Percentiles rank a stretch among this genome's conserved stretches.
Conservation (phyloP, 768 basidiomycete species). For the Pleurotus djamor region DNA sequence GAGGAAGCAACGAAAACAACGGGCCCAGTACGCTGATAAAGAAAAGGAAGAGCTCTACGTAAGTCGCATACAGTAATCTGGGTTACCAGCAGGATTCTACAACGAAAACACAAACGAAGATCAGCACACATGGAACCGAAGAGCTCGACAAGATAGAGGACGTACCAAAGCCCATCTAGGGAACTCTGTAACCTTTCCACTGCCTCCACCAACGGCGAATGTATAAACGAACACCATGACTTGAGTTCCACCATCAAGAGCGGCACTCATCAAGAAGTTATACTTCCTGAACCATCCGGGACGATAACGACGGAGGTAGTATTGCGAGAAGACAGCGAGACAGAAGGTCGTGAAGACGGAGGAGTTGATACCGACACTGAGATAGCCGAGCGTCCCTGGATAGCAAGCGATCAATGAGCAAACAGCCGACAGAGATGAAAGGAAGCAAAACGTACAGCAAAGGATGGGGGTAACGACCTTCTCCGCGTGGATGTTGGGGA, state of each 20-base stretch:
- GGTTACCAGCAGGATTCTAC: slow-evolving; percentile 22
- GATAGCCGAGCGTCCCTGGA: slow-evolving; percentile 41
- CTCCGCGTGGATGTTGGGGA: slow-evolving; percentile 44
- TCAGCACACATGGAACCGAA: slow-evolving; percentile 9
- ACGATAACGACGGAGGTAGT: slow-evolving; percentile 38
- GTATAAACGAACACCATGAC: slow-evolving; percentile 45
- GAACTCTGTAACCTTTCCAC: slow-evolving; percentile 31
- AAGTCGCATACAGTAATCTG: slow-evolving; percentile 22
- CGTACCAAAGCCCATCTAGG: slow-evolving; percentile 38
- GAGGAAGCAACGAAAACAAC: too few species aligned
- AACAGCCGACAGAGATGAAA: too few species aligned
- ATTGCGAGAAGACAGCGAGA: slow-evolving; percentile 46
- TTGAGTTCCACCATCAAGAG: slow-evolving; percentile 51
- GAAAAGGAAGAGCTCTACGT: slow-evolving; percentile 3
- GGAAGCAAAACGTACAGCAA: slow-evolving; percentile 33
- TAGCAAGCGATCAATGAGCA: too few species aligned
- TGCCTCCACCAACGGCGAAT: slow-evolving; percentile 42
- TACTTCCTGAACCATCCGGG: slow-evolving; percentile 49
- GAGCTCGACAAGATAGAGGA: background rate
- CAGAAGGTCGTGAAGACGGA: slow-evolving; percentile 43
- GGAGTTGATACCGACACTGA: slow-evolving; percentile 58
- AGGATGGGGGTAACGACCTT: slow-evolving; percentile 50
- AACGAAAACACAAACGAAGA: background rate
- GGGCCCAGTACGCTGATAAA: too few species aligned
- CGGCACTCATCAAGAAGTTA: slow-evolving; percentile 51